Percentiles rank a stretch among this genome's conserved stretches.
Evolutionary conservation across 192 early-diverging fungal species (phyloP).

Genomic region (Podila horticola): DNA sequence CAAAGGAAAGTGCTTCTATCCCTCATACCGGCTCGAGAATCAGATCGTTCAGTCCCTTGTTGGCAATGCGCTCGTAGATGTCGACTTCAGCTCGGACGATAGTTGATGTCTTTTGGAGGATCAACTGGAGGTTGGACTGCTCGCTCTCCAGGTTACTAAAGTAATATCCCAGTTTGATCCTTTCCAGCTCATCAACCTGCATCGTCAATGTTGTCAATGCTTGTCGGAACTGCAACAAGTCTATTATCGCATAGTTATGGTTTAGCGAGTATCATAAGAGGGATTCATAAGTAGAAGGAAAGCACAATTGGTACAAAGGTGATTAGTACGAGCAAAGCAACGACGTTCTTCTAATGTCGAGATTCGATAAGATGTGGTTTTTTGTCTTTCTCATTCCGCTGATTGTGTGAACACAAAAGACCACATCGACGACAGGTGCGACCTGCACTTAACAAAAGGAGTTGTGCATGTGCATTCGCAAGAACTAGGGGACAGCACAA

Average conservation of each 20-base stretch:
- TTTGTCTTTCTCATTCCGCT: too few species aligned
- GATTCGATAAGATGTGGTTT: too few species aligned
- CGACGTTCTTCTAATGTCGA: neutral
- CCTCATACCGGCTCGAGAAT: constrained; percentile 54
- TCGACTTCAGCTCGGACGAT: constrained; percentile 60
- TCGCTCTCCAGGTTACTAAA: constrained; percentile 57
- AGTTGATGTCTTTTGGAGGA: constrained; percentile 55
- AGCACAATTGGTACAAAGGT: neutral
- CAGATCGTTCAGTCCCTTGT: constrained; percentile 60
- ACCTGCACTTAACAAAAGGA: too few species aligned
- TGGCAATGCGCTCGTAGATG: constrained; percentile 57
- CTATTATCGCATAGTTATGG: constrained; percentile 20
- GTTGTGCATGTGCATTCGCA: too few species aligned
- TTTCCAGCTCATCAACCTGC: constrained; percentile 62
- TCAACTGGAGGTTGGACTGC: constrained; percentile 54
- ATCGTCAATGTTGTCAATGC: constrained; percentile 53
- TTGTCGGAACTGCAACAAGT: constrained; percentile 52
- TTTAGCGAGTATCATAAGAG: neutral
- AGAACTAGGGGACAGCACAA: too few species aligned
- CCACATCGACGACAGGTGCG: too few species aligned
- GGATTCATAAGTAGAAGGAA: neutral
- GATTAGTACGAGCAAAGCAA: neutral
- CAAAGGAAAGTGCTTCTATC: neutral
- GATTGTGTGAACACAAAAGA: too few species aligned
- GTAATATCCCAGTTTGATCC: constrained; percentile 56